Evolutionary conservation across 1,139 yeast genomes (phyloP).

Genomic region (Geotrichum klebahnii): DNA sequence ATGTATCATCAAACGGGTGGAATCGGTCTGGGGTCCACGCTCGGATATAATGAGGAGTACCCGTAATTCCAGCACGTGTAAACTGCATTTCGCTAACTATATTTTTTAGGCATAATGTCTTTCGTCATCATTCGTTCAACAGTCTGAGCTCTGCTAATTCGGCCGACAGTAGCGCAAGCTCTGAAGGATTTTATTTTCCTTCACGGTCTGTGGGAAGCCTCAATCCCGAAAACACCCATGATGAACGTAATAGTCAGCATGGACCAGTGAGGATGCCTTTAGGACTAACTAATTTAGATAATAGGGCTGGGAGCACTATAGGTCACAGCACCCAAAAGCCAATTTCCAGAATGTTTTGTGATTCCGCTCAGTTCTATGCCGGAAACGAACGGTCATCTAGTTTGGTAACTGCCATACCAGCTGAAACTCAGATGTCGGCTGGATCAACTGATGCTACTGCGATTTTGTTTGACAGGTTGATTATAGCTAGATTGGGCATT

Average conservation of each 20-base stretch:
- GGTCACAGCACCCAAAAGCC: background rate
- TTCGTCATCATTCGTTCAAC: background rate
- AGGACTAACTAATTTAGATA: conserved; percentile 8
- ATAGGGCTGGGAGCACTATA: background rate
- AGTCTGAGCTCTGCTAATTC: conserved; percentile 20
- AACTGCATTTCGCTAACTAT: conserved; percentile 1
- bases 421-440: conserved; percentile 6
- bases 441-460: conserved; percentile 7
- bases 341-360: conserved; percentile 11
- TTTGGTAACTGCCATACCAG: conserved; percentile 19
- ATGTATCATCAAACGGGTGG: conserved; percentile 16
- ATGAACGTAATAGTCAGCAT: background rate
- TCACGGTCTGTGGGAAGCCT: background rate
- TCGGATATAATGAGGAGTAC: conserved; percentile 15
- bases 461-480: conserved; percentile 3
- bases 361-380: conserved; percentile 21
- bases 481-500: background rate
- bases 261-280: conserved; percentile 3
- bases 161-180: conserved; percentile 16
- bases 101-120: background rate
- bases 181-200: conserved; percentile 23
- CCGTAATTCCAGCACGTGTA: background rate
- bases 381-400: conserved; percentile 22
- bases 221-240: conserved; percentile 2
- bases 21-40: conserved; percentile 10